Evolutionary conservation across 306 rosid genomes (phyloP), one percentile per base, ranked within the genome.

Genomic region (Dicorynia guianensis): DNA sequence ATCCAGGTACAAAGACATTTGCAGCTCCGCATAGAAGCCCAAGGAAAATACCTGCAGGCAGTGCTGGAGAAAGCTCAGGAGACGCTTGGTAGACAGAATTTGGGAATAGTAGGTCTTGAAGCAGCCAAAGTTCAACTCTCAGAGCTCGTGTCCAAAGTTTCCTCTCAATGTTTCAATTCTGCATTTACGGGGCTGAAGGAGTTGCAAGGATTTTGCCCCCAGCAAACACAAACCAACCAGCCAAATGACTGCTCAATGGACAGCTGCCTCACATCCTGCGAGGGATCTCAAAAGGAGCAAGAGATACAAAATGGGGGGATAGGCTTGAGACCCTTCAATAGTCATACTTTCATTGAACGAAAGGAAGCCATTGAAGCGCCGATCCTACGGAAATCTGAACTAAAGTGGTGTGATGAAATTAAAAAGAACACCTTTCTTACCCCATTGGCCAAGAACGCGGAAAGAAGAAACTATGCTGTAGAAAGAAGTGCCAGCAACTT

Each of bases 51-150:
- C 86, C 86, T 93, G 14, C 98, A 93, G 49, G 66, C 93, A 14
- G 98, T 93, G 82, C 71, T 93, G 25, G 98, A 93, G 49, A 93
- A 90, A 74, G 96, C 98, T 47, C 98, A 90, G 36, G 96, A 93
- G 70, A 90, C 98, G 44, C 79, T 93, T 5, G 95, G 95, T 19
- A 79, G 87, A 60, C 96, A 90, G 59, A 85, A 86, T 75, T 40
- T 86, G 49, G 97, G 98, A 36, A 38, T 83, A 14, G 89, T 80
- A 56, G 96, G 96, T 59, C 90, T 93, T 53, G 97, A 93, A 83
- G 86, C 89, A 7, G 91, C 98, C 1, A 89, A 93, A 85, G 89
- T 93, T 30, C 93, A 93, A 82, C 95, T 93, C 66, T 90, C 97
- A 18, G 97, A 93, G 44, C 78, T 93, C 19, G 91, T 89, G 17